Evolutionary conservation across 2,329 filamentous ascomycete genomes (phyloP), one percentile per base, ranked within the genome.

Genomic region (Sarocladium oryzae): DNA sequence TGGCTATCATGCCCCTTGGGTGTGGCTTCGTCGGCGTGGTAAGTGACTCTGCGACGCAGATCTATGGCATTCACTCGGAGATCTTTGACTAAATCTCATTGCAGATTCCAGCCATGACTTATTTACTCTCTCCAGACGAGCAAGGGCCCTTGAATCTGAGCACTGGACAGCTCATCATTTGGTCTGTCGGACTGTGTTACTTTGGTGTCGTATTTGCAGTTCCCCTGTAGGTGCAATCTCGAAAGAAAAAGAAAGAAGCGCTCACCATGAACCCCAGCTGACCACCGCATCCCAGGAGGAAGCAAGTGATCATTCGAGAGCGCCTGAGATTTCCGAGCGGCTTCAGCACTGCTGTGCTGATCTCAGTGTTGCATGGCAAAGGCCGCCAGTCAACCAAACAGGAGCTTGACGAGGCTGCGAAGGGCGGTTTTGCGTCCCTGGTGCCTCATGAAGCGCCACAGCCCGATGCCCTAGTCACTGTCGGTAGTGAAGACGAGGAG

Each of bases 171-270:
- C 71, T 96, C 56, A 83, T 96, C 6, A 66, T 96, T 7, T 99
- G 93, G 93, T 88, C 89, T 23, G 67, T 99, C 51, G 93, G 93
- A 0, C 80, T 99, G 15, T 96, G 91, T 64, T 92, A 97, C 62
- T 99, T 99, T 64, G 93, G 93, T 0, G 93, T 97, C 1, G 85
- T 97, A 1, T 97, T 99, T 71, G 93, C 91, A 1, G 92, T 99
- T 13, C 93, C 93, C 1, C 64, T 97, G 75, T 78, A 65, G 68
- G 72, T 50, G 26, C 6, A 45, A n/a, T 10, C 6, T 20, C 16
- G 15, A 3, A 10, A 20, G 8, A 9, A 20, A 7, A 40, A 40
- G 16, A 8, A 20, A 15, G 8, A n/a, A 13, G 1, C n/a, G 15
- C 26, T 11, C 8, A 23, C 20, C 8, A 7, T n/a, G 23, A 21